A percentile compares a stretch with the other conserved stretches of the same genome.
These are phyloP conservation scores for Kuraishia molischiana DNA, from an alignment of 805 yeast genomes.

Conservation along the genomic window DNA sequence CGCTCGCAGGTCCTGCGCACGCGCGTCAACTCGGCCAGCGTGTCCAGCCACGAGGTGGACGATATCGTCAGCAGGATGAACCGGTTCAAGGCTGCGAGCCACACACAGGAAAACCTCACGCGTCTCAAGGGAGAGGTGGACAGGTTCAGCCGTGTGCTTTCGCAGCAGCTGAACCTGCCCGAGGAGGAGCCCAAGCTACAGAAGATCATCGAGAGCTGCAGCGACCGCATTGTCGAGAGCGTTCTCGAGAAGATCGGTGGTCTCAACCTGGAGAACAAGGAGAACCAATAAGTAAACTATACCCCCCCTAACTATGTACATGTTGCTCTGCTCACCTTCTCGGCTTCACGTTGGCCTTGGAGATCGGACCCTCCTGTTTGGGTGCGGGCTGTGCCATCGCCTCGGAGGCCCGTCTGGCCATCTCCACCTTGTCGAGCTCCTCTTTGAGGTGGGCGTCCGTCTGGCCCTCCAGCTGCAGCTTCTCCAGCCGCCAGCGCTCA, in stretches of 20 bases:
- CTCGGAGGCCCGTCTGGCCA: neutral
- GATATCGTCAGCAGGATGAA: neutral
- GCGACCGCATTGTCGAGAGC: neutral
- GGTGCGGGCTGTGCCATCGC: neutral
- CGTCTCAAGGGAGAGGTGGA: neutral
- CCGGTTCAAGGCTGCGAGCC: neutral
- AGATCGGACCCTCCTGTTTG: constrained; percentile 17
- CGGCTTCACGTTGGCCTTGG: constrained; percentile 24
- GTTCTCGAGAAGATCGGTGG: neutral
- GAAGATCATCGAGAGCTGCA: neutral
- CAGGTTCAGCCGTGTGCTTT: neutral
- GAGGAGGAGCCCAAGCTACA: neutral
- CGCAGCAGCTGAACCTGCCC: neutral
- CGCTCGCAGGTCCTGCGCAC: neutral
- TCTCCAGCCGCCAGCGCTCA: constrained; percentile 12
- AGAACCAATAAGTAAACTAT: neutral
- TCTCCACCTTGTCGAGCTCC: constrained; percentile 4
- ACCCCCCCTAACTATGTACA: too few species aligned
- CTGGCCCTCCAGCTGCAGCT: constrained; percentile 2
- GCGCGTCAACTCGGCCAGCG: neutral
- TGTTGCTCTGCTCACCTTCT: constrained; percentile 8
- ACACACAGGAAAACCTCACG: neutral
- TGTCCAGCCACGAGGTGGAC: neutral
- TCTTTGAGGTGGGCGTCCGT: constrained; percentile 1
- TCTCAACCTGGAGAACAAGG: neutral